phyloP scores from a whole-genome alignment of 2,329 filamentous ascomycete species.

The Fusarium incarnatum region DNA sequence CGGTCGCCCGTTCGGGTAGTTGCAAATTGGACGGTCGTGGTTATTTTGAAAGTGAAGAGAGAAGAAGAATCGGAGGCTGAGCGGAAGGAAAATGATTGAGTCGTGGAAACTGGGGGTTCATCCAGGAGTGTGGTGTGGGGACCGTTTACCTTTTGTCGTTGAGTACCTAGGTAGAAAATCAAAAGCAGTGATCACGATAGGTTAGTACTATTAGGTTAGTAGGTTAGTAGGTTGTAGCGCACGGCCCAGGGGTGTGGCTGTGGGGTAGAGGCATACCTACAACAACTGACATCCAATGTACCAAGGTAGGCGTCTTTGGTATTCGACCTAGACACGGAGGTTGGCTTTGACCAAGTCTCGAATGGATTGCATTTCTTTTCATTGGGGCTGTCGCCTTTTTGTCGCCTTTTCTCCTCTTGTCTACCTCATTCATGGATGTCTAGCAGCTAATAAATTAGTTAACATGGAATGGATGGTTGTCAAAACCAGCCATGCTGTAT shows the following conservation, averaged over 20 bases:
- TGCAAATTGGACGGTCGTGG: slow-evolving; percentile 14
- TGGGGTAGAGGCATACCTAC: slow-evolving; percentile 39
- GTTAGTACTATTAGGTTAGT: slow-evolving; percentile 15
- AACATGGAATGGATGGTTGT: background rate
- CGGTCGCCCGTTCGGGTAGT: slow-evolving; percentile 6
- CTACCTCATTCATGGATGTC: slow-evolving; percentile 3
- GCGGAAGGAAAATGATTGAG: slow-evolving; percentile 37
- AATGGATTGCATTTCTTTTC: background rate
- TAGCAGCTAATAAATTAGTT: background rate
- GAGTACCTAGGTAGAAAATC: slow-evolving; percentile 30
- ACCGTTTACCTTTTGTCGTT: slow-evolving; percentile 18
- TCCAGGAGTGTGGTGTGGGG: slow-evolving; percentile 44
- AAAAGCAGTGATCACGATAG: slow-evolving; percentile 44
- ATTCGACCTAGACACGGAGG: background rate
- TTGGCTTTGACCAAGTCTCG: background rate
- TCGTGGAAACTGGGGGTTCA: slow-evolving; percentile 46
- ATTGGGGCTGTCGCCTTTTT: background rate
- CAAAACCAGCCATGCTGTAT: slow-evolving; percentile 9
- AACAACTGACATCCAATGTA: background rate
- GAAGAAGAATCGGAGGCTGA: slow-evolving; percentile 39
- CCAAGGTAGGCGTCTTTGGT: background rate
- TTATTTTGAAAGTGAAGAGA: slow-evolving; percentile 25
- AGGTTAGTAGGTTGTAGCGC: slow-evolving; percentile 28
- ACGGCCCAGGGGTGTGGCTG: slow-evolving; percentile 43
- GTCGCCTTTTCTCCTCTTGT: slow-evolving; percentile 8